Evolutionary conservation across 2,329 filamentous ascomycete species (phyloP).

Genomic region (Epichloe glyceriae): DNA sequence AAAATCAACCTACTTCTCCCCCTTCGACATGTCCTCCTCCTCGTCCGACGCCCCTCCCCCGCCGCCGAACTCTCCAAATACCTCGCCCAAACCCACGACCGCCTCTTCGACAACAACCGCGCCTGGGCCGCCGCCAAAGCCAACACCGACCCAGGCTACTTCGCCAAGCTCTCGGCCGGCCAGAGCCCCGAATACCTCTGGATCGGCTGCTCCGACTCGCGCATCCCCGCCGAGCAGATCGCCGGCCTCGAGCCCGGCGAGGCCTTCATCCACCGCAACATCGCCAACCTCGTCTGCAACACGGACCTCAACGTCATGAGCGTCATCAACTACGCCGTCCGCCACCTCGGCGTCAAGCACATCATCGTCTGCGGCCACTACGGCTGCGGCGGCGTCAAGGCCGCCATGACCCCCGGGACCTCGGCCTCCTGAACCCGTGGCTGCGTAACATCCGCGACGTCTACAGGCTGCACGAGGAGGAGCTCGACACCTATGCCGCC

Average conservation of each 20-base stretch:
- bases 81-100: conserved; percentile 50
- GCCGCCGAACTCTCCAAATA: conserved; percentile 23
- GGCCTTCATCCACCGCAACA: conserved; percentile 89
- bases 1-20: too few species aligned
- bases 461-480: conserved; percentile 56
- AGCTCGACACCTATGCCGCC: conserved; percentile 49
- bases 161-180: conserved; percentile 48
- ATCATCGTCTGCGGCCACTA: conserved; percentile 71
- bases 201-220: conserved; percentile 85
- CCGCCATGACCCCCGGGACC: conserved; percentile 60
- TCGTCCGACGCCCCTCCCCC: neutral
- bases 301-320: conserved; percentile 68
- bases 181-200: conserved; percentile 64
- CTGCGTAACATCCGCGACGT: conserved; percentile 63
- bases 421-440: conserved; percentile 62
- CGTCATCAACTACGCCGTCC: conserved; percentile 80
- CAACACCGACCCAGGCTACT: conserved; percentile 49
- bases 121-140: conserved; percentile 50
- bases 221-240: conserved; percentile 83
- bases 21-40: conserved; percentile 4
- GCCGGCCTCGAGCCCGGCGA: conserved; percentile 75
- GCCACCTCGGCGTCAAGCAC: conserved; percentile 68
- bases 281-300: conserved; percentile 74
- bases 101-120: conserved; percentile 56
- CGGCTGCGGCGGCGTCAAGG: conserved; percentile 64